Conservation (phyloP, 1,139 yeast genomes). For the Candida sp. region DNA sequence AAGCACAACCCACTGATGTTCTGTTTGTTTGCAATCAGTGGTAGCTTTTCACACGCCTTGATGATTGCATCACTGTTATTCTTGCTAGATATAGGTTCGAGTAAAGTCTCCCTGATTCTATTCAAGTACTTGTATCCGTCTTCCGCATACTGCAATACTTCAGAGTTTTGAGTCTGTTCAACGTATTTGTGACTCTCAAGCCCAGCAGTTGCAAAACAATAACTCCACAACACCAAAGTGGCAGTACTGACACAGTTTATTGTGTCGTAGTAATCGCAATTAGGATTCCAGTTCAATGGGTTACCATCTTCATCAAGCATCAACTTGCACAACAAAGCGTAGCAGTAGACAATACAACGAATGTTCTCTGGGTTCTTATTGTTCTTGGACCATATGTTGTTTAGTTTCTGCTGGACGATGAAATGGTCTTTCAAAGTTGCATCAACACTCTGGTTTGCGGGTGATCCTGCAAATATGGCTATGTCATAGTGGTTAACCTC, state of each 20-base stretch:
- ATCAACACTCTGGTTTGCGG: constrained; percentile 78
- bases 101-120: constrained; percentile 21
- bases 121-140: constrained; percentile 44
- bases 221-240: constrained; percentile 53
- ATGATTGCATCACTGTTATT: constrained; percentile 33
- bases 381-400: constrained; percentile 46
- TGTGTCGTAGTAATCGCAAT: constrained; percentile 38
- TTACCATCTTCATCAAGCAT: constrained; percentile 33
- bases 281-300: constrained; percentile 32
- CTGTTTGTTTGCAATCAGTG: constrained; percentile 43
- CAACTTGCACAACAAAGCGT: constrained; percentile 64
- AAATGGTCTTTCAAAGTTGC: constrained; percentile 60
- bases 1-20: constrained; percentile 60
- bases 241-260: constrained; percentile 52
- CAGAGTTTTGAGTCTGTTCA: constrained; percentile 16
- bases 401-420: constrained; percentile 55
- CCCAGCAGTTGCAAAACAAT: constrained; percentile 44
- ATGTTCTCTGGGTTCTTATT: constrained; percentile 39
- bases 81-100: constrained; percentile 8
- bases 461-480: constrained; percentile 82
- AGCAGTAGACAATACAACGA: constrained; percentile 64
- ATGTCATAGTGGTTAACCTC: constrained; percentile 78
- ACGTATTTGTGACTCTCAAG: constrained; percentile 35
- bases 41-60: constrained; percentile 47
- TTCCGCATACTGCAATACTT: constrained; percentile 26